Conservation (phyloP, 148 eudicot species). For the Dianthus caryophyllus region DNA sequence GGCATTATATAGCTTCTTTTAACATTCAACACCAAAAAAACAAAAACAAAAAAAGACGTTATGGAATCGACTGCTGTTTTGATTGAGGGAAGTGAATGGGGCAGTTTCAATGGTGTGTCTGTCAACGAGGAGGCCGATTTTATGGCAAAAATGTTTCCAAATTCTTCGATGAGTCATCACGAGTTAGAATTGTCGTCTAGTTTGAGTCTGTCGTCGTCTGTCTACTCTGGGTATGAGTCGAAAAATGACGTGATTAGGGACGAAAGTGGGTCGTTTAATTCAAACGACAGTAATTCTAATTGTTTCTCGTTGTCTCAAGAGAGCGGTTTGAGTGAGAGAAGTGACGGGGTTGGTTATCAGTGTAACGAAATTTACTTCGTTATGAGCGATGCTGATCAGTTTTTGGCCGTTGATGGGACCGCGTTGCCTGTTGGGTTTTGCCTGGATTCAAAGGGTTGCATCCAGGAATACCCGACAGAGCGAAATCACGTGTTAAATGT, state of each 20-base stretch:
- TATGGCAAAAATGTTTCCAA: conserved; percentile 2
- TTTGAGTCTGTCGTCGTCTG: not conserved
- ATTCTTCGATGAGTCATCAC: not conserved
- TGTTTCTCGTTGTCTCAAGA: not conserved
- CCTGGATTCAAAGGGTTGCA: not conserved
- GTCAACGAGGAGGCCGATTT: conserved; percentile 2
- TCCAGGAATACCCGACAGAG: not conserved
- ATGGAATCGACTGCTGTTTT: not conserved
- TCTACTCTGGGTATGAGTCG: not conserved
- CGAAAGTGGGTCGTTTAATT: not conserved
- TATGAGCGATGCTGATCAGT: not conserved
- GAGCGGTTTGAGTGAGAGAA: not conserved
- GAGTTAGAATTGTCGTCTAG: not conserved
- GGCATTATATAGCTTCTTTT: too few relatives aligned
- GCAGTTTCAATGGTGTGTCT: not conserved
- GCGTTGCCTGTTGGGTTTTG: not conserved
- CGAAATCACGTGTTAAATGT: not conserved
- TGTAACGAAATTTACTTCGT: conserved; percentile 2
- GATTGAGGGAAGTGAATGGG: not conserved
- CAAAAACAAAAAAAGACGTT: not conserved
- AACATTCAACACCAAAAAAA: too few relatives aligned
- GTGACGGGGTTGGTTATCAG: not conserved
- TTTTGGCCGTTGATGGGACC: not conserved
- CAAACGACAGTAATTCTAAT: not conserved
- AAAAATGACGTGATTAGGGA: not conserved